A percentile compares a stretch with the other conserved stretches of the same genome.
Evolutionary conservation across 139 green algal genomes (phyloP).

Genomic region (Coelastrella sp.): DNA sequence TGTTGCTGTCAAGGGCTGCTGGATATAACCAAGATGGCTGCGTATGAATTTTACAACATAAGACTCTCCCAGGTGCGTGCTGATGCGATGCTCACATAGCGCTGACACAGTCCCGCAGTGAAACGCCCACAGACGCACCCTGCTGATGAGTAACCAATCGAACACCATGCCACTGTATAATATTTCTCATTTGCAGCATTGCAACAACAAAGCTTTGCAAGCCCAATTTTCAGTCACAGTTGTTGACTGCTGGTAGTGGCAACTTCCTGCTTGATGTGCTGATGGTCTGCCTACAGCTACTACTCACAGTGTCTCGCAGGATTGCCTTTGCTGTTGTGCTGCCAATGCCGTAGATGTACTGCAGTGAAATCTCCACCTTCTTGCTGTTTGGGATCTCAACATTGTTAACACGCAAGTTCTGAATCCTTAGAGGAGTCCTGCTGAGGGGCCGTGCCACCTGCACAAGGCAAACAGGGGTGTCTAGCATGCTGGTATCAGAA

Average conservation of each 20-base stretch:
- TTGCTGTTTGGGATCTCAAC: slow-evolving; percentile 99
- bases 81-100: no score
- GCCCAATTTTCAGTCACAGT: no score
- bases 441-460: slow-evolving; percentile 49
- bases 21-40: no score
- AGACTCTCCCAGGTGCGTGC: no score
- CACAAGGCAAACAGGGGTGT: not conserved
- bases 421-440: slow-evolving; percentile 74
- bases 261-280: not conserved
- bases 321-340: slow-evolving; percentile 93
- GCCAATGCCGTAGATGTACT: slow-evolving; percentile 98
- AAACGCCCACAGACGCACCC: no score
- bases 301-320: slow-evolving; percentile 76
- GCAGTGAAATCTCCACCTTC: slow-evolving; percentile 93
- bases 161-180: no score
- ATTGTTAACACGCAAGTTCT: slow-evolving; percentile 92
- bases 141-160: no score
- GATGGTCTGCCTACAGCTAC: not conserved
- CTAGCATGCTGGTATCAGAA: not conserved
- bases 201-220: no score
- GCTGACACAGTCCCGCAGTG: no score
- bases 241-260: not conserved
- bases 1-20: no score
- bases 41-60: no score
- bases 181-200: no score